Base-by-base conservation (phyloP, 108 stramenopile genomes). In the Chaetoceros muelleri region DNA sequence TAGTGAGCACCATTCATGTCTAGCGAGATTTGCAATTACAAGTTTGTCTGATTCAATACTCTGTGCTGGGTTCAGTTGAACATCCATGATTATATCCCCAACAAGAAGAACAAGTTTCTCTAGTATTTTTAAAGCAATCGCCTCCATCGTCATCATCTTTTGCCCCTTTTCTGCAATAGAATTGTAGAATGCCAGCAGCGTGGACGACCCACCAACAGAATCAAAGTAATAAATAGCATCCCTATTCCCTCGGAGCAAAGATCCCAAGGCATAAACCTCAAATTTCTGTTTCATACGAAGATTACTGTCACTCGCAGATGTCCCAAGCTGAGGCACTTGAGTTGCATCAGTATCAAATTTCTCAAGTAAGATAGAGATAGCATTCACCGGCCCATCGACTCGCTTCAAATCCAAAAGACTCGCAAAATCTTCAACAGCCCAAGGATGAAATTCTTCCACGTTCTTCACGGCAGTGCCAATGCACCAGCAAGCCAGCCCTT, bases 391-490 rank as follows among this genome's bases (percentile, higher is more conserved):
- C 61, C 47, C 34, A 40, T 13, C 34, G 13, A 5, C 13, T 40
- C 8, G 8, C 5, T 40, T 40, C 34, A 10, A 13, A 10, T 5
- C 34, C 34, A 40, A 10, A 40, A 40, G 34, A 10, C 8, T 10
- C 5, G 34, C 5, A 40, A 40, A 40, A 40, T 55, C 55, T 69
- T 95, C 93, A 24, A 92, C 57, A 7, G 79, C 80, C 82, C 84
- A 97, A 1, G 67, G 29, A 34, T 64, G 74, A 62, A 93, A 94
- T 29, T 94, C 91, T 40, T 57, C 80, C n/a, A 82, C 68, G 57
- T 97, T 97, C 62, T 94, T 90, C 46, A 97, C 90, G 5, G 92
- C 79, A 18, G 93, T 95, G 10, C 96, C 96, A 22, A 97, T 72
- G 5, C 67, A 64, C 84, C 84, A 89, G 1, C 93, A 87, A 18